Percentiles rank a stretch among this genome's conserved stretches.
Evolutionary conservation across 2,329 filamentous ascomycete species (phyloP).

Genomic region (Meredithiella fracta): DNA sequence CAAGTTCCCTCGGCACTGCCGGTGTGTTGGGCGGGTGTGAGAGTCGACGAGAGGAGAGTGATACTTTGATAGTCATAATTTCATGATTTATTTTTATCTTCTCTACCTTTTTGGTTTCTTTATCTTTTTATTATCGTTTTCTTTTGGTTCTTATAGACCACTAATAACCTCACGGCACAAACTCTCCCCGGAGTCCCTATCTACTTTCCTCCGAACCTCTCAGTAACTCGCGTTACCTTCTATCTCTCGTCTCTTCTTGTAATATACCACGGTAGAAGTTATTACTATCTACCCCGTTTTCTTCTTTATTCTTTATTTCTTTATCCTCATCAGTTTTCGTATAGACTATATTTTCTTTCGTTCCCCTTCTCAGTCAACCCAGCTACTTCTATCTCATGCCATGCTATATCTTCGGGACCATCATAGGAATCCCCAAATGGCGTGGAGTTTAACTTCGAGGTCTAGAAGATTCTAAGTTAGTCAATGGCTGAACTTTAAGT

Average conservation of each 20-base stretch:
- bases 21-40: slow-evolving; percentile 5
- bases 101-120: neutral
- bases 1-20: slow-evolving; percentile 16
- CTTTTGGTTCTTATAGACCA: neutral
- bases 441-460: too few species aligned
- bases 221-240: neutral
- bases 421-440: neutral
- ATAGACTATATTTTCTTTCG: neutral
- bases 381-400: neutral
- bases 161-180: neutral
- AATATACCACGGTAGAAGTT: slow-evolving; percentile 1
- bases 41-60: neutral
- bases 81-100: slow-evolving; percentile 1
- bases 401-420: neutral
- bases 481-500: too few species aligned
- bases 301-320: neutral
- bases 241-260: neutral
- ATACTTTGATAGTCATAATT: neutral
- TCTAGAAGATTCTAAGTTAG: too few species aligned
- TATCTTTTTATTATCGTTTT: neutral
- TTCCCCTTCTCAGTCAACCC: neutral
- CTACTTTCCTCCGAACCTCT: neutral
- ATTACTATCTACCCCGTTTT: neutral
- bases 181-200: neutral
- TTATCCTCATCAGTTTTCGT: neutral